Evolutionary conservation across 2,329 filamentous ascomycete genomes (phyloP), one percentile per base, ranked within the genome.

Genomic region (Teratosphaeria pseudoeucalypti): DNA sequence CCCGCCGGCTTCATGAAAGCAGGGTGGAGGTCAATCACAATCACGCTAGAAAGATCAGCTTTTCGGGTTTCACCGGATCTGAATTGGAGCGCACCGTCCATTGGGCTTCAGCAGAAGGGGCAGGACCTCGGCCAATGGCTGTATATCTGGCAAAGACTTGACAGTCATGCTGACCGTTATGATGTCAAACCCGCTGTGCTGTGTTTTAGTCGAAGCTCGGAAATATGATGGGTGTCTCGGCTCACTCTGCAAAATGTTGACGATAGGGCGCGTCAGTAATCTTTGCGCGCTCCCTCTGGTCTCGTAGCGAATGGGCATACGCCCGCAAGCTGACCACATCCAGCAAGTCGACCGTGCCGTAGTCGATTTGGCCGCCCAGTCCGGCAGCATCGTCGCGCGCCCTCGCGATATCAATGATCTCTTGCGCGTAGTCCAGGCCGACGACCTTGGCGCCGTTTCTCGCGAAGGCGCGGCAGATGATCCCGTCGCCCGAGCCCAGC

Each of bases 401-500:
- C 58, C 61, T 65, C 1, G 77, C 77, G 19, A 70, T 61, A 6
- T 72, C 63, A 2, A 80, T 57, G 78, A 81, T 79, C 9, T 64
- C 66, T 23, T 63, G 55, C 39, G 74, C 75, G 47, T 74, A 78
- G 60, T 81, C 79, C 1, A 79, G 77, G 1, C 77, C 79, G 3
- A 76, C 62, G 12, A 81, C 76, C 1, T 62, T 59, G 0, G 72
- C 55, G 72, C 10, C 73, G 74, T 26, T 70, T 61, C 10, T 65
- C 1, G 72, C 74, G 16, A 82, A 70, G 72, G 75, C 77, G 26
- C 78, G 74, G 16, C 78, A 76, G 19, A 75, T 74, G 29, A 81
- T 72, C 27, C 79, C 79, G 60, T 80, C 81, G 47, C 79, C 78
- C 0, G 77, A 79, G 3, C 78, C 77, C n/a, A 81, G 69, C 58